A percentile compares a stretch with the other conserved stretches of the same genome.
Evolutionary conservation across 345 rosid species (phyloP).

Genomic region (Schrenkiella parvula): DNA sequence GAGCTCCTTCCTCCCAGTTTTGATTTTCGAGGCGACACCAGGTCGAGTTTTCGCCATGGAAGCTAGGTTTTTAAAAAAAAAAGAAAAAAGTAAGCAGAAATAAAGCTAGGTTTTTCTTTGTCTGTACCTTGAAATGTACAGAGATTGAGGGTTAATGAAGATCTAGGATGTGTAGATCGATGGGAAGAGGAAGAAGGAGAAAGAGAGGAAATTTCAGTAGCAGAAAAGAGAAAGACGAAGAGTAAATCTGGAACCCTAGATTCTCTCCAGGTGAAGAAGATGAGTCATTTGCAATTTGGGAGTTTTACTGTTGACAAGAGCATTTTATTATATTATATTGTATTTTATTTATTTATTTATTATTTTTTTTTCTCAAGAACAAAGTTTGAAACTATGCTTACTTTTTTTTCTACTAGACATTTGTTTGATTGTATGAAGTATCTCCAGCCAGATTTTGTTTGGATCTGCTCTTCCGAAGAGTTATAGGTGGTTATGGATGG

Average conservation of each 20-base stretch:
- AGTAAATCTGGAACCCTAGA: slow-evolving; percentile 40
- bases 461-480: no score
- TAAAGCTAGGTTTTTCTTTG: background rate
- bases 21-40: slow-evolving; percentile 51
- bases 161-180: slow-evolving; percentile 15
- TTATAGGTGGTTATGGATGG: no score
- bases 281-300: slow-evolving; percentile 31
- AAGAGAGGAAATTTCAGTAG: background rate
- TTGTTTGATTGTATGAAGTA: no score
- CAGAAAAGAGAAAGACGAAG: slow-evolving; percentile 12
- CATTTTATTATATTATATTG: slow-evolving; percentile 17
- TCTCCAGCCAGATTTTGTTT: no score
- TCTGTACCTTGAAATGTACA: slow-evolving; percentile 20
- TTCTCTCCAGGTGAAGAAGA: slow-evolving; percentile 31
- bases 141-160: background rate
- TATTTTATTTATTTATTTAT: background rate
- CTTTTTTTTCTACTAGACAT: background rate
- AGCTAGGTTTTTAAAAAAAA: background rate
- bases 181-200: background rate
- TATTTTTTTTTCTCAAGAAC: background rate
- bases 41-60: slow-evolving; percentile 42
- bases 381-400: background rate
- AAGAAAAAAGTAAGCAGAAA: background rate
- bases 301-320: slow-evolving; percentile 13
- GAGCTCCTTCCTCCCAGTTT: slow-evolving; percentile 67